Conservation (phyloP, 2,329 filamentous ascomycete genomes). For the Fusarium aywerte region DNA sequence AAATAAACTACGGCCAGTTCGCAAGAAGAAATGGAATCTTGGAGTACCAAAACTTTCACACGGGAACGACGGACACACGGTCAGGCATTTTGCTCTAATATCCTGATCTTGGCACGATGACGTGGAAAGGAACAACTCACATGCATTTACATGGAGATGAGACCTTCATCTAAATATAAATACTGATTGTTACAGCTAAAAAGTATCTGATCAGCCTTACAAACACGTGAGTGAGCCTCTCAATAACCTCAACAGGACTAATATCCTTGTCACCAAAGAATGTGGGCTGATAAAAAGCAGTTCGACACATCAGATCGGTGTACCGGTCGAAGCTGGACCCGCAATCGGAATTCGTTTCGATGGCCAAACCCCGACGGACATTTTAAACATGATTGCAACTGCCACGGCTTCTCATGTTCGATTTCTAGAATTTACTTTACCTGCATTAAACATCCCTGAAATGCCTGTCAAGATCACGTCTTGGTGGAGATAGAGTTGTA, state of each 20-base stretch:
- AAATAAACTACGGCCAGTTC: not conserved
- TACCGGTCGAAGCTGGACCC: not conserved
- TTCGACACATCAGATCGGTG: too few relatives aligned
- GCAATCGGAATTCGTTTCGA: conserved; percentile 6
- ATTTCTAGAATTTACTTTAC: not conserved
- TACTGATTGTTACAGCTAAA: not conserved
- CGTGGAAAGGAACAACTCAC: not conserved
- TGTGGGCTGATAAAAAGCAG: conserved; percentile 15
- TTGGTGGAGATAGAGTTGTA: not conserved
- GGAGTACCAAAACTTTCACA: accelerated
- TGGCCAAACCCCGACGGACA: conserved; percentile 27
- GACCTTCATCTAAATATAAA: conserved; percentile 11
- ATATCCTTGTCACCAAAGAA: not conserved
- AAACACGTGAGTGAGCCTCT: conserved; percentile 17
- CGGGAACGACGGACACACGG: too few relatives aligned
- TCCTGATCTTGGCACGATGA: not conserved
- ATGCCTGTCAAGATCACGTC: conserved; percentile 9
- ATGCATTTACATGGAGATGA: not conserved
- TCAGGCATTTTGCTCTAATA: not conserved
- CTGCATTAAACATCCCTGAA: not conserved
- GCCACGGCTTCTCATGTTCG: not conserved
- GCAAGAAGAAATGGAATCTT: too few relatives aligned
- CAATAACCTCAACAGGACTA: too few relatives aligned
- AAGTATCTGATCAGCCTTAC: conserved; percentile 23
- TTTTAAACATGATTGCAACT: conserved; percentile 8